Base-by-base conservation (phyloP, 2,329 filamentous ascomycete species). In the Colletotrichum navitas region DNA sequence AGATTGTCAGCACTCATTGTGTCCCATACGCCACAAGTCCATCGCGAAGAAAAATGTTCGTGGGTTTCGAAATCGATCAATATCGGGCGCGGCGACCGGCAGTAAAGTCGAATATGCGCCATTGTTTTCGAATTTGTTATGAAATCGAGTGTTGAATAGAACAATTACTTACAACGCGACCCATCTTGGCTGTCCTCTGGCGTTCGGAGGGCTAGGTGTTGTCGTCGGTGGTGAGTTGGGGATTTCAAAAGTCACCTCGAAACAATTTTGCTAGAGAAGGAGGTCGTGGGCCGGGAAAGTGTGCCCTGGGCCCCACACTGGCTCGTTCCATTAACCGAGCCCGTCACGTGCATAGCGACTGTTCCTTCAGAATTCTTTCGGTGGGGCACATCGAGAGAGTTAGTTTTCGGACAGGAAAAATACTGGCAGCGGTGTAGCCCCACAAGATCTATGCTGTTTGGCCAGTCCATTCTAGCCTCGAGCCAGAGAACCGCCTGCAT, bases 111-210 rank as follows among this genome's bases (percentile, higher is more conserved):
- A 26, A 29, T 32, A 58, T 45, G 26, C 51, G 51, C 51, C 52
- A 36, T 36, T 39, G 18, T 61, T 12, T 24, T 41, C 56, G 16
- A 34, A 41, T 49, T 34, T 29, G 21, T 55, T 60, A 54, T 45
- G 49, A 36, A n/a, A 71, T 63, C 45, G 32, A 63, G 41, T 55
- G 45, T 65, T 60, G 47, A 60, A 72, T 69, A 73, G 58, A 65
- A 56, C n/a, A 65, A 61, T 66, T 73, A 80, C 79, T 80, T 79
- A 80, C 79, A 80, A 88, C 86, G 84, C 86, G 84, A 86, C 86
- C 86, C 86, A 88, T 88, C 77, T 81, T 81, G 78, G 77, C 79
- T 78, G 67, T 71, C 66, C 70, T 72, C 69, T 72, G 69, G 69
- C 69, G 69, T 61, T 71, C 69, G 69, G 66, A 72, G 68, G 68